Percentiles rank a stretch among this genome's conserved stretches.
These are phyloP conservation scores for Trametes gibbosa DNA, from an alignment of 768 basidiomycete species.

Conservation along the genomic window DNA sequence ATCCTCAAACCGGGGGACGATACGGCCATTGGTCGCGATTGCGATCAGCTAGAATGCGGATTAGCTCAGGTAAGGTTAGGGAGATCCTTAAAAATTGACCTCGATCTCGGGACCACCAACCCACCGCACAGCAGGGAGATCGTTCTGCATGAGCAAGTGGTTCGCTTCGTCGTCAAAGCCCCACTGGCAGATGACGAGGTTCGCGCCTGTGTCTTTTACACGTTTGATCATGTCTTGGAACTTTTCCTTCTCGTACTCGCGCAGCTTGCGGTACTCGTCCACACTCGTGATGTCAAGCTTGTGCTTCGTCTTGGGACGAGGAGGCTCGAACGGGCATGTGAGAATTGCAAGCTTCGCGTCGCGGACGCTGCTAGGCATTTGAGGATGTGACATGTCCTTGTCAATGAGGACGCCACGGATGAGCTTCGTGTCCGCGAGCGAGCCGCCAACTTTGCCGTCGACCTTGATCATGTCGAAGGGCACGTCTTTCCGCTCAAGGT, in stretches of 20 bases:
- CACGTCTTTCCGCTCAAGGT: constrained; percentile 91
- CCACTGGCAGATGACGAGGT: constrained; percentile 99
- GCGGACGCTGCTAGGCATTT: constrained; percentile 88
- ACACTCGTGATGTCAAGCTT: constrained; percentile 96
- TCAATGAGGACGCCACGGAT: constrained; percentile 98
- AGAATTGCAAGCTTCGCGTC: constrained; percentile 95
- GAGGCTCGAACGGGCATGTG: constrained; percentile 98
- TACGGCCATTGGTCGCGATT: constrained; percentile 96
- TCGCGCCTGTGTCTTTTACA: constrained; percentile 96
- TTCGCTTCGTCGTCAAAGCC: constrained; percentile 99
- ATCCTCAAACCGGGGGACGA: constrained; percentile 98
- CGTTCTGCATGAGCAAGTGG: constrained; percentile 96
- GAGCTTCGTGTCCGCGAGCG: constrained; percentile 89
- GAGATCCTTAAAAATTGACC: constrained; percentile 41
- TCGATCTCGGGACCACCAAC: constrained; percentile 99
- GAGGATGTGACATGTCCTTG: constrained; percentile 99
- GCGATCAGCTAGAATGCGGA: constrained; percentile 73
- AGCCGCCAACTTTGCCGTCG: constrained; percentile 97
- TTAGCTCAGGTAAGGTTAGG: background rate
- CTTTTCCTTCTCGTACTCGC: constrained; percentile 94
- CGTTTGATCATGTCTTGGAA: constrained; percentile 95
- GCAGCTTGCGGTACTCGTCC: constrained; percentile 93
- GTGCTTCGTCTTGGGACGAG: constrained; percentile 98
- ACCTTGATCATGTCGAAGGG: constrained; percentile 99
- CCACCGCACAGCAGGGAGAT: constrained; percentile 96